Percentiles rank a stretch among this genome's conserved stretches.
phyloP scores from a whole-genome alignment of 495 filamentous ascomycete genomes.

The Penicillium nucicola region DNA sequence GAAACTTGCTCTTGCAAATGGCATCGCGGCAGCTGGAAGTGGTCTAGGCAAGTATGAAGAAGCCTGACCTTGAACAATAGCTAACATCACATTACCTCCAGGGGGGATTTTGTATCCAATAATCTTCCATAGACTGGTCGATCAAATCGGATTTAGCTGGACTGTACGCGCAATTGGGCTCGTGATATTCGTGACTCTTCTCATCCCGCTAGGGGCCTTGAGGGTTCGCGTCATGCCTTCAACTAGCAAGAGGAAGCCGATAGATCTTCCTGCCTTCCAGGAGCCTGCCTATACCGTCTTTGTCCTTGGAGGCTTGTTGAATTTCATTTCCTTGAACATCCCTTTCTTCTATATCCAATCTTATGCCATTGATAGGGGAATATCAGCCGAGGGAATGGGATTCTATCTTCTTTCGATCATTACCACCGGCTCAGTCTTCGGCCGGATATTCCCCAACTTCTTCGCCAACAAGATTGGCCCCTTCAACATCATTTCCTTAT shows the following conservation, averaged over 20 bases:
- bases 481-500: constrained; percentile 25
- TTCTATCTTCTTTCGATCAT: not conserved
- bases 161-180: not conserved
- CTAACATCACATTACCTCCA: not conserved
- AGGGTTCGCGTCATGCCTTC: not conserved
- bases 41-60: not conserved
- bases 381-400: not conserved
- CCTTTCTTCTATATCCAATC: constrained; percentile 1
- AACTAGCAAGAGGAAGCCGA: not conserved
- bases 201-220: not conserved
- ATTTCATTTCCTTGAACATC: not conserved
- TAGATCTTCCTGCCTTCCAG: not conserved
- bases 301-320: not conserved
- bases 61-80: too few species aligned
- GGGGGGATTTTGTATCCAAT: not conserved
- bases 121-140: not conserved
- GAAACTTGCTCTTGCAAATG: constrained; percentile 31
- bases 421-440: not conserved
- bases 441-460: not conserved
- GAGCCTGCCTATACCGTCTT: not conserved
- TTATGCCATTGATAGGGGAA: not conserved
- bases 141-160: not conserved
- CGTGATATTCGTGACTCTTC: not conserved
- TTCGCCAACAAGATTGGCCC: constrained; percentile 29
- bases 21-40: constrained; percentile 28